A percentile compares a stretch with the other conserved stretches of the same genome.
Evolutionary conservation across 768 basidiomycete species (phyloP).

Genomic region (Collybia mongolica): DNA sequence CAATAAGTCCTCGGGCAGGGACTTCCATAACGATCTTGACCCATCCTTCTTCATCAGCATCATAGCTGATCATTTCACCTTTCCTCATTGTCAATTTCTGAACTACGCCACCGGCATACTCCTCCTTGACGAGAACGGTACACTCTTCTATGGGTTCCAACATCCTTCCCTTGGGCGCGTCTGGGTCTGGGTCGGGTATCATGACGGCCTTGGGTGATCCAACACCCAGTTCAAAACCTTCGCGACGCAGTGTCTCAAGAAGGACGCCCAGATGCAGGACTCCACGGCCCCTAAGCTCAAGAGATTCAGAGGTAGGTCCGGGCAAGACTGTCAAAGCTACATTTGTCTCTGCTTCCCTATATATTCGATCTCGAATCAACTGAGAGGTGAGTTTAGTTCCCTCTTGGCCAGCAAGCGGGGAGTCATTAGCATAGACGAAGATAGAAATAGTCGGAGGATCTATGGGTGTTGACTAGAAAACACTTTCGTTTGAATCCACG

Average conservation of each 20-base stretch:
- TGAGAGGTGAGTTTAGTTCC: slow-evolving; percentile 50
- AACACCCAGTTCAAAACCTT: slow-evolving; percentile 47
- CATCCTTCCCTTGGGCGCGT: slow-evolving; percentile 25
- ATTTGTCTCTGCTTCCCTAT: slow-evolving; percentile 52
- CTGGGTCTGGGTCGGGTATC: slow-evolving; percentile 37
- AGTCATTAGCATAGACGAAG: slow-evolving; percentile 46
- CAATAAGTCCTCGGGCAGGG: slow-evolving; percentile 46
- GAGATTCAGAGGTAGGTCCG: slow-evolving; percentile 46
- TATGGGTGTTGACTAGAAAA: slow-evolving; percentile 38
- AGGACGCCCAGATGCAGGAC: slow-evolving; percentile 52
- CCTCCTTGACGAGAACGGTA: slow-evolving; percentile 42
- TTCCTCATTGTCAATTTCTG: slow-evolving; percentile 52
- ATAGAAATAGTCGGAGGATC: slow-evolving; percentile 52
- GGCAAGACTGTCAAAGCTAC: slow-evolving; percentile 49
- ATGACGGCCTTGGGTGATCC: slow-evolving; percentile 52
- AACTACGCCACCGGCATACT: slow-evolving; percentile 45
- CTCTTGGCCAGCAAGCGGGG: slow-evolving; percentile 43
- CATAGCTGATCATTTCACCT: slow-evolving; percentile 46
- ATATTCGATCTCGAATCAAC: slow-evolving; percentile 44
- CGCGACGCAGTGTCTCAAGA: slow-evolving; percentile 46
- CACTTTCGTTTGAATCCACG: background rate
- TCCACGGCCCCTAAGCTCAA: slow-evolving; percentile 48
- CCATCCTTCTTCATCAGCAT: slow-evolving; percentile 45
- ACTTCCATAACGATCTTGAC: slow-evolving; percentile 47
- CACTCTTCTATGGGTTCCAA: slow-evolving; percentile 49